Evolutionary conservation across 495 filamentous ascomycete species (phyloP), one percentile per base, ranked within the genome.

Genomic region (Daldinia childiae): DNA sequence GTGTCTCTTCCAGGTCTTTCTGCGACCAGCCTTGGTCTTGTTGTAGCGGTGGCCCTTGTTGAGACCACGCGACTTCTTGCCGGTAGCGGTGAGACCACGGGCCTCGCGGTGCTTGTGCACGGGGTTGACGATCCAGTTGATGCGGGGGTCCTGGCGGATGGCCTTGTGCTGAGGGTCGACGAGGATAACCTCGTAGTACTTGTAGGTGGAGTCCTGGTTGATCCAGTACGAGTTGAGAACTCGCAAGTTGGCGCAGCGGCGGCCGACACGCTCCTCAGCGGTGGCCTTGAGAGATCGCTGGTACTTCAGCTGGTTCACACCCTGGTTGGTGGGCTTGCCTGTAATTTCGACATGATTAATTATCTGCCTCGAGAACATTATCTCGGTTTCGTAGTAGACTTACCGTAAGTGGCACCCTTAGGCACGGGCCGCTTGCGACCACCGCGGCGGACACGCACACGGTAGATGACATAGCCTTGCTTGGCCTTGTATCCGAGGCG

Each of bases 191-290:
- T 99, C 95, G 87, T 89, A 99, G 90, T 98, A 99, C 89, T 99
- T 99, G 92, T 98, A 99, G 85, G 95, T 98, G 62, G 94, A 97
- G 88, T 99, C 95, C 89, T 99, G 95, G 90, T 99, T 99, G 90
- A 98, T 93, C 95, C 95, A 99, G 93, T 99, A 99, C 75, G 94
- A 97, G 89, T 98, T 99, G 81, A 99, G 90, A 75, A 99, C 96
- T 76, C 95, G 92, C 83, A 99, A 85, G 87, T 99, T 99, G 86
- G 94, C 93, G 87, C 93, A 97, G 80, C 94, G 94, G 82, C 95
- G 94, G 78, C 96, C 95, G 79, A 98, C 95, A 91, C 95, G 96
- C 92, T 98, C 95, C 88, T 99, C 95, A 82, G 95, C 95, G 75
- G 95, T 98, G 76, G 94, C 89, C 81, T 90, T 90, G 78, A 98